phyloP scores from a whole-genome alignment of 345 rosid species.

The Reutealis trisperma region DNA sequence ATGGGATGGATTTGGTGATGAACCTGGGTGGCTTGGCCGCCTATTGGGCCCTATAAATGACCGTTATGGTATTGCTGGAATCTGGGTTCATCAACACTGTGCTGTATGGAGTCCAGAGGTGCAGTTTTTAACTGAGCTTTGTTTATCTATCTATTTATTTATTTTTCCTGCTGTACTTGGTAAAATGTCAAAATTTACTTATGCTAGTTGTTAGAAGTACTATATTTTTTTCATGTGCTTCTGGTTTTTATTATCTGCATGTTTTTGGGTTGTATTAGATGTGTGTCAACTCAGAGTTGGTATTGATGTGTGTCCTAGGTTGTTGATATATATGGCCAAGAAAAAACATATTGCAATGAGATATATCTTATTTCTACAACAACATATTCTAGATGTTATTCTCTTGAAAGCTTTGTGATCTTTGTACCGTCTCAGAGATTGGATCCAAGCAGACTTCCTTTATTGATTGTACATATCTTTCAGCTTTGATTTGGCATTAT shows the following conservation, averaged over 20 bases:
- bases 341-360: background rate
- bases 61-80: constrained; percentile 94
- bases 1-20: constrained; percentile 97
- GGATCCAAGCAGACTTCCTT: background rate
- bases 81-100: constrained; percentile 98
- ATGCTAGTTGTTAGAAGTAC: constrained; percentile 2
- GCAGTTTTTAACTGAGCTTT: constrained; percentile 15
- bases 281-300: background rate
- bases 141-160: background rate
- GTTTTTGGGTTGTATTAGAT: background rate
- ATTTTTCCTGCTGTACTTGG: constrained; percentile 2
- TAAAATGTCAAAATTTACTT: background rate
- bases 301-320: background rate
- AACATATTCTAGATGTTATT: background rate
- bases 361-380: background rate
- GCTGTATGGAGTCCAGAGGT: constrained; percentile 99
- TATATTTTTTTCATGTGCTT: background rate
- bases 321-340: background rate
- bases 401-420: background rate
- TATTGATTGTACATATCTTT: too few relatives aligned
- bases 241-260: background rate
- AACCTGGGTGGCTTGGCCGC: constrained; percentile 94
- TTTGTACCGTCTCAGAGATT: background rate
- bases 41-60: constrained; percentile 93
- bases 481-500: background rate